A percentile compares a stretch with the other conserved stretches of the same genome.
These are phyloP conservation scores for Mycena leptocephala DNA, from an alignment of 768 basidiomycete genomes.

Conservation along the genomic window DNA sequence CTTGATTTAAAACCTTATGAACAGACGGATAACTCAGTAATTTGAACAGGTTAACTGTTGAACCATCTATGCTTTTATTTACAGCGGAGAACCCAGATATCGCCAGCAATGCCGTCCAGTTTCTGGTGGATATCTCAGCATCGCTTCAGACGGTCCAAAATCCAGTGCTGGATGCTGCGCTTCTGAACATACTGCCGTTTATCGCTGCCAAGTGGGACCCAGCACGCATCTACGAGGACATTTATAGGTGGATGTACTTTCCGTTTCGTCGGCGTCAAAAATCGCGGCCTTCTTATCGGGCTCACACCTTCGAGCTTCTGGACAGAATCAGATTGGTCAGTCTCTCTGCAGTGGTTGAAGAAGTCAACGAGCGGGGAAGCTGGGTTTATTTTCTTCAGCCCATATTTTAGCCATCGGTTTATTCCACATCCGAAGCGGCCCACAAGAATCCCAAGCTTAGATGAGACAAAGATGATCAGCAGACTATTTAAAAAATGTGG, in stretches of 20 bases:
- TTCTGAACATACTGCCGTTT: background rate
- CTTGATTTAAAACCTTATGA: background rate
- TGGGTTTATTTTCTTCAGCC: slow-evolving; percentile 8
- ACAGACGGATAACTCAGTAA: too few species aligned
- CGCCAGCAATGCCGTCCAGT: background rate
- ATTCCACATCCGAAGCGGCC: too few species aligned
- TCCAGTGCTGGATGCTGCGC: background rate
- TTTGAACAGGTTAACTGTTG: background rate
- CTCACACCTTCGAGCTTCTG: background rate
- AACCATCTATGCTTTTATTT: background rate
- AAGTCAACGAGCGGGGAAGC: background rate
- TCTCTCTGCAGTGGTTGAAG: too few species aligned
- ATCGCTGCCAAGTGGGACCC: background rate
- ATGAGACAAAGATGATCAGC: too few species aligned
- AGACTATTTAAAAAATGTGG: too few species aligned
- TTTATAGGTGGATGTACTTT: background rate
- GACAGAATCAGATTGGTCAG: background rate
- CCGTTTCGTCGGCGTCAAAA: background rate
- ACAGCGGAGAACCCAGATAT: background rate
- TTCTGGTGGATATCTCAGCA: background rate
- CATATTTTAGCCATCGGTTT: too few species aligned
- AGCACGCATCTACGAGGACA: background rate
- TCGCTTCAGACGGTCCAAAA: background rate
- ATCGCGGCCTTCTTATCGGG: background rate
- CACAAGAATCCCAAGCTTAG: too few species aligned